phyloP scores from a whole-genome alignment of 164 flowering plant genomes.

The Umbellularia californica region DNA sequence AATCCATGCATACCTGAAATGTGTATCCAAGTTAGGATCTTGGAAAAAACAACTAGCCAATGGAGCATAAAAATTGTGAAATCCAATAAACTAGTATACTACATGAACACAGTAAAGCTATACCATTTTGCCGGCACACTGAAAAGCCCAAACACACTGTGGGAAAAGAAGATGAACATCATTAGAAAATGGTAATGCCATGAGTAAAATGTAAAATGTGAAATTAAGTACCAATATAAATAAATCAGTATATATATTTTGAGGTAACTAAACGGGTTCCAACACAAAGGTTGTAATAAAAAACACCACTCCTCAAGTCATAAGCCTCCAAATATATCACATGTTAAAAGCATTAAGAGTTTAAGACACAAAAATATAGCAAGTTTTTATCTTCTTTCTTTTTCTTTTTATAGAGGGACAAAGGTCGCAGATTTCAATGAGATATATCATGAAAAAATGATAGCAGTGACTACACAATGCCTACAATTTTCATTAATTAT shows the following conservation, averaged over 20 bases:
- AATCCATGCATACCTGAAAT: constrained; percentile 86
- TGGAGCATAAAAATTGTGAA: not conserved
- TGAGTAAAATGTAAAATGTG: not conserved
- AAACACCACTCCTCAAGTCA: not conserved
- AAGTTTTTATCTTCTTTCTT: not conserved
- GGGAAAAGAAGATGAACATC: constrained; percentile 18
- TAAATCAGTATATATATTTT: constrained; percentile 2
- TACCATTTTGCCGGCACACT: constrained; percentile 94
- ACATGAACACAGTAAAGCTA: constrained; percentile 2
- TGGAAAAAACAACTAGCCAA: not conserved
- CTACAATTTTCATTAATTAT: not conserved
- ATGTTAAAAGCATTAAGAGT: not conserved
- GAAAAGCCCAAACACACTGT: constrained; percentile 96
- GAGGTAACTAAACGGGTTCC: not conserved
- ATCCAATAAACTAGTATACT: not conserved
- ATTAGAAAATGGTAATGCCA: constrained; percentile 7
- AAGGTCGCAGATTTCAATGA: not conserved
- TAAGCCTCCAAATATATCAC: not conserved
- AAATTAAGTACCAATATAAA: not conserved
- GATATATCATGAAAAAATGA: not conserved
- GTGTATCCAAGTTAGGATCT: constrained; percentile 8
- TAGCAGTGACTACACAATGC: not conserved
- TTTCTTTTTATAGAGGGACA: no score
- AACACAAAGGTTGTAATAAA: not conserved
- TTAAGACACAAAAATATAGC: not conserved